These are phyloP conservation scores for Mycosarcoma maydis DNA, from an alignment of 1,284 basidiomycete genomes.

Conservation along the genomic window DNA sequence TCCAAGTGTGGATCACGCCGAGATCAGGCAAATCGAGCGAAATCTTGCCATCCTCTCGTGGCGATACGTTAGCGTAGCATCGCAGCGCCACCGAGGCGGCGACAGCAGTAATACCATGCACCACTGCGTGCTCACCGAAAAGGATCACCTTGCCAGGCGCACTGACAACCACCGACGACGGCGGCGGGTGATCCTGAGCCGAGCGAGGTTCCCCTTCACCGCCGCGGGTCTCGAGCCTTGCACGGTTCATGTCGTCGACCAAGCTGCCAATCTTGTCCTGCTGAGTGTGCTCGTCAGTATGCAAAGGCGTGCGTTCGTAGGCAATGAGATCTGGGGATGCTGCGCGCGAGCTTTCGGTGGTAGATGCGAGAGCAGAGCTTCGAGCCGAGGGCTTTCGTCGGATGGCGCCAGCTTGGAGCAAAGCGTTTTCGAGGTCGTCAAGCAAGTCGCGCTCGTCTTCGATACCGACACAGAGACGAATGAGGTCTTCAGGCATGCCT, in stretches of 20 bases:
- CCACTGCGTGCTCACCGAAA: slow-evolving; percentile 98
- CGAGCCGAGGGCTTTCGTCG: slow-evolving; percentile 29
- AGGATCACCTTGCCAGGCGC: slow-evolving; percentile 97
- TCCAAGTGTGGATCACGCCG: slow-evolving; percentile 83
- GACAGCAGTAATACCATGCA: slow-evolving; percentile 94
- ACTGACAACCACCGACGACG: slow-evolving; percentile 55
- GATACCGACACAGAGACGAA: slow-evolving; percentile 97
- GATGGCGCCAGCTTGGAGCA: slow-evolving; percentile 91
- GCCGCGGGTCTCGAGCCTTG: slow-evolving; percentile 57
- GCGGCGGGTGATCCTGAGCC: slow-evolving; percentile 31
- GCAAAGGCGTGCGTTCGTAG: slow-evolving; percentile 44
- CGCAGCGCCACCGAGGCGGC: slow-evolving; percentile 94
- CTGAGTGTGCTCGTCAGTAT: slow-evolving; percentile 10
- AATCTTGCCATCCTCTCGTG: slow-evolving; percentile 78
- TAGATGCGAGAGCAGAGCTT: slow-evolving; percentile 1
- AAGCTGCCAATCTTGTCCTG: slow-evolving; percentile 42
- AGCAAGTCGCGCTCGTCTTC: slow-evolving; percentile 92
- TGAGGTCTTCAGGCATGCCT: slow-evolving; percentile 95
- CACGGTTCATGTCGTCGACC: slow-evolving; percentile 50
- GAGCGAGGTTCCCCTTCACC: slow-evolving; percentile 49
- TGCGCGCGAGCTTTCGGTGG: slow-evolving; percentile 32
- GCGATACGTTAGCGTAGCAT: slow-evolving; percentile 86
- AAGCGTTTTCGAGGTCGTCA: slow-evolving; percentile 91
- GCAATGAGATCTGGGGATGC: slow-evolving; percentile 38
- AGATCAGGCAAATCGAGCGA: slow-evolving; percentile 85